phyloP scores from a whole-genome alignment of 1,139 yeast species.

The Candida anutae region DNA sequence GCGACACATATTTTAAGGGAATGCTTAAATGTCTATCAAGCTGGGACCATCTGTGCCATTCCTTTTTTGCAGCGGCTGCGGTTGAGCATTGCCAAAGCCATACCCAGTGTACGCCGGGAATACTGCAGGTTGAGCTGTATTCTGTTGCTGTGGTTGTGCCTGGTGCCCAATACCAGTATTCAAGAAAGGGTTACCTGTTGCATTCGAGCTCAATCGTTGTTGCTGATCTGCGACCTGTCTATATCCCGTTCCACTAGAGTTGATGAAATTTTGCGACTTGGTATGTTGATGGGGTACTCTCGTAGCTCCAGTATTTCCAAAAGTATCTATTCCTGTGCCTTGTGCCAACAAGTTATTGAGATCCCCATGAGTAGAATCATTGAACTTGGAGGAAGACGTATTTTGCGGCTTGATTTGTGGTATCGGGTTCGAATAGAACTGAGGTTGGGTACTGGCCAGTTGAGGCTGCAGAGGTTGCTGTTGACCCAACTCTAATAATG shows the following conservation, averaged over 20 bases:
- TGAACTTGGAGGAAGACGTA: slow-evolving; percentile 32
- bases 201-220: slow-evolving; percentile 28
- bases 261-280: slow-evolving; percentile 67
- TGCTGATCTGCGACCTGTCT: slow-evolving; percentile 37
- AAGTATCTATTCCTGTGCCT: slow-evolving; percentile 92
- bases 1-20: too few species aligned
- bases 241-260: slow-evolving; percentile 83
- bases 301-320: slow-evolving; percentile 86
- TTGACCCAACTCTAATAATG: slow-evolving; percentile 14
- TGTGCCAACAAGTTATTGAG: slow-evolving; percentile 71
- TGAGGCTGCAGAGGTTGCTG: slow-evolving; percentile 14
- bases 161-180: slow-evolving; percentile 69
- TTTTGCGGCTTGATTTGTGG: slow-evolving; percentile 20
- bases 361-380: slow-evolving; percentile 55
- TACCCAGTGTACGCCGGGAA: slow-evolving; percentile 69
- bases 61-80: slow-evolving; percentile 25
- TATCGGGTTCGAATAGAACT: slow-evolving; percentile 14
- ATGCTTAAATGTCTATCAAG: slow-evolving; percentile 36
- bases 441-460: slow-evolving; percentile 16
- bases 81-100: slow-evolving; percentile 75
- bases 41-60: slow-evolving; percentile 33
- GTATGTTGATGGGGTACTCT: slow-evolving; percentile 95
- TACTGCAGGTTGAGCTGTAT: slow-evolving; percentile 13
- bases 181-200: slow-evolving; percentile 68
- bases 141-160: slow-evolving; percentile 41